phyloP scores from a whole-genome alignment of 2,329 filamentous ascomycete genomes.

The Periconia digitata region DNA sequence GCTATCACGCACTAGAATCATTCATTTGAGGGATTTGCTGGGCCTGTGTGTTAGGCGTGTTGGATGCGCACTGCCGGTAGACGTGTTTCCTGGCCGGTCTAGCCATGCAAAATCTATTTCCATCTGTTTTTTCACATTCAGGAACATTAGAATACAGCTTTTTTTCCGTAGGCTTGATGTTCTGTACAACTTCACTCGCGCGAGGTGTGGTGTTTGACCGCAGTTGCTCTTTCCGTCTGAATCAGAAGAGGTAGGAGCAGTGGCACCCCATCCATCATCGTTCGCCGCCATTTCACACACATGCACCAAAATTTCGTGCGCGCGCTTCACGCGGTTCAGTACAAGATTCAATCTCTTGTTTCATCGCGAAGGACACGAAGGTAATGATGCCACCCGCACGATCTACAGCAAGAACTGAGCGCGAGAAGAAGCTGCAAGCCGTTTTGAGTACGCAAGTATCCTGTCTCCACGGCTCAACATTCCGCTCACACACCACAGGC shows the following conservation, averaged over 20 bases:
- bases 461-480: too few species aligned
- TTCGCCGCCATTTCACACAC: background rate
- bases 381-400: constrained; percentile 29
- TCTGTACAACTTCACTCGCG: too few species aligned
- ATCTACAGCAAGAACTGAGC: constrained; percentile 28
- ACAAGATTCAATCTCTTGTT: background rate
- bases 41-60: too few species aligned
- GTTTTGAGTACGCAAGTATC: constrained; percentile 29
- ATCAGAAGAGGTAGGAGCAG: constrained; percentile 1
- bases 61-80: too few species aligned
- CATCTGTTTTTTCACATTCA: too few species aligned
- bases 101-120: too few species aligned
- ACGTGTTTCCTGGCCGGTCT: too few species aligned
- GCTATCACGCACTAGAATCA: background rate
- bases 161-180: too few species aligned
- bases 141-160: too few species aligned
- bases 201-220: too few species aligned
- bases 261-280: background rate
- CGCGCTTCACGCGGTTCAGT: background rate
- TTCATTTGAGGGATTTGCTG: background rate
- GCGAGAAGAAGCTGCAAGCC: constrained; percentile 38
- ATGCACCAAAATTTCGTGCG: constrained; percentile 1
- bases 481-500: constrained; percentile 26
- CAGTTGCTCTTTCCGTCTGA: background rate
- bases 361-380: too few species aligned